phyloP scores from a whole-genome alignment of 805 yeast genomes.

The Candida corydali region DNA sequence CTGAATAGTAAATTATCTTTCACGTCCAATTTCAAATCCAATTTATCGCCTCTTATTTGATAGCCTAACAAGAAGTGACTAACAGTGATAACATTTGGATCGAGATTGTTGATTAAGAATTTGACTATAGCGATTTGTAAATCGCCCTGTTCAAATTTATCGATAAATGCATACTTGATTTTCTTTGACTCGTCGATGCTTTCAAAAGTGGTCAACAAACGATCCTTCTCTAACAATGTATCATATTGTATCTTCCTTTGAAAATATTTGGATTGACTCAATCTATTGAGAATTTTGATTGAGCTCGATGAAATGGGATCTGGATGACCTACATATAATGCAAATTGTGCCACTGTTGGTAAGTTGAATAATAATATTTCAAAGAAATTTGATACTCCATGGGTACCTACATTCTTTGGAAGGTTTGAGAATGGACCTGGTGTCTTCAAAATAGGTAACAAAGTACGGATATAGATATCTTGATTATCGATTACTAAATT shows the following conservation, averaged over 20 bases:
- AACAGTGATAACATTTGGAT: constrained; percentile 43
- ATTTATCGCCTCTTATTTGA: constrained; percentile 41
- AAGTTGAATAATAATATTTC: constrained; percentile 70
- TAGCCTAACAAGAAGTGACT: constrained; percentile 81
- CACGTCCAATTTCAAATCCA: constrained; percentile 41
- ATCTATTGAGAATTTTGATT: constrained; percentile 46
- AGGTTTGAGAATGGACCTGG: constrained; percentile 29
- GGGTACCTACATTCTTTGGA: constrained; percentile 48
- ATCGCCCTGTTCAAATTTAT: constrained; percentile 50
- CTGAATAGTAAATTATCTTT: constrained; percentile 60
- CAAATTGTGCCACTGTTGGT: constrained; percentile 69
- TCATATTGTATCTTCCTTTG: constrained; percentile 12
- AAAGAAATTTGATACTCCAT: constrained; percentile 59
- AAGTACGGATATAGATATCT: constrained; percentile 52
- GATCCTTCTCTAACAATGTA: constrained; percentile 44
- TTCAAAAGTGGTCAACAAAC: constrained; percentile 66
- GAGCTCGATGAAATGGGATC: constrained; percentile 49
- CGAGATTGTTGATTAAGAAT: constrained; percentile 50
- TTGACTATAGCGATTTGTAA: constrained; percentile 57
- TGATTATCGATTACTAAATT: constrained; percentile 49
- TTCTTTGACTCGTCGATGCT: constrained; percentile 75
- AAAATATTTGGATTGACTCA: constrained; percentile 41
- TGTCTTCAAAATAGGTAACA: constrained; percentile 47
- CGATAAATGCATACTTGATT: constrained; percentile 67
- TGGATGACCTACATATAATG: constrained; percentile 67